Conservation (phyloP, 805 yeast genomes). For the Zygoascus flipseniorum region DNA sequence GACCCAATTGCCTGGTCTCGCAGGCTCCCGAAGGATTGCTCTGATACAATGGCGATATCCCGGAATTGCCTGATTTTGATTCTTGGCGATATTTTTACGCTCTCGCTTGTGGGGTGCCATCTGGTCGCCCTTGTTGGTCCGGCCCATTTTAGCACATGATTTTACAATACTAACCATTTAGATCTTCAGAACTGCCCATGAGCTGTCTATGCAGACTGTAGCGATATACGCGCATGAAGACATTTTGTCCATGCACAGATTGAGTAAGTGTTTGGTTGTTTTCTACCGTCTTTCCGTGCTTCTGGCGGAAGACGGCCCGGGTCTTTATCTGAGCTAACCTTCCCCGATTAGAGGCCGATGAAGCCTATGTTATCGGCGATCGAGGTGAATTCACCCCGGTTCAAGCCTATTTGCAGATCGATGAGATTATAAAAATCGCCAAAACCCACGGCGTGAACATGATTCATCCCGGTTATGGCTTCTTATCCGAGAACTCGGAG, state of each 20-base stretch:
- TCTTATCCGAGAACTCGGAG: slow-evolving; percentile 83
- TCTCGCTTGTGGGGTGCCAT: no score
- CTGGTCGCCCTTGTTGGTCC: no score
- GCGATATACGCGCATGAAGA: slow-evolving; percentile 97
- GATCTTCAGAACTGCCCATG: slow-evolving; percentile 96
- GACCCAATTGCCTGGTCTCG: no score
- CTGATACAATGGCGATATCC: no score
- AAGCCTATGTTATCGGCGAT: slow-evolving; percentile 61
- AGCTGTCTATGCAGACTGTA: slow-evolving; percentile 91
- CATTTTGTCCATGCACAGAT: slow-evolving; percentile 85
- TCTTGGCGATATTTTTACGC: no score
- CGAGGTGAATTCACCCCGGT: slow-evolving; percentile 90
- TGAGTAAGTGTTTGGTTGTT: slow-evolving; percentile 33
- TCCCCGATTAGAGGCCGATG: slow-evolving; percentile 27
- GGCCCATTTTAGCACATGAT: background rate
- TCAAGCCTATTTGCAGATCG: slow-evolving; percentile 91
- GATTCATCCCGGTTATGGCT: slow-evolving; percentile 84
- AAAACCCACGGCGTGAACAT: slow-evolving; percentile 67
- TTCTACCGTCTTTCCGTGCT: background rate
- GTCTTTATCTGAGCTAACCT: background rate
- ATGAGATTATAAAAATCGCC: slow-evolving; percentile 86
- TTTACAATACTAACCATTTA: slow-evolving; percentile 12
- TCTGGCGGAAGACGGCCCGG: background rate
- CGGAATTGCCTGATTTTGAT: no score
- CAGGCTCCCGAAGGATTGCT: no score